A percentile compares a stretch with the other conserved stretches of the same genome.
These are phyloP conservation scores for Rhododendron ovatum DNA, from an alignment of 148 eudicot genomes.

Conservation along the genomic window DNA sequence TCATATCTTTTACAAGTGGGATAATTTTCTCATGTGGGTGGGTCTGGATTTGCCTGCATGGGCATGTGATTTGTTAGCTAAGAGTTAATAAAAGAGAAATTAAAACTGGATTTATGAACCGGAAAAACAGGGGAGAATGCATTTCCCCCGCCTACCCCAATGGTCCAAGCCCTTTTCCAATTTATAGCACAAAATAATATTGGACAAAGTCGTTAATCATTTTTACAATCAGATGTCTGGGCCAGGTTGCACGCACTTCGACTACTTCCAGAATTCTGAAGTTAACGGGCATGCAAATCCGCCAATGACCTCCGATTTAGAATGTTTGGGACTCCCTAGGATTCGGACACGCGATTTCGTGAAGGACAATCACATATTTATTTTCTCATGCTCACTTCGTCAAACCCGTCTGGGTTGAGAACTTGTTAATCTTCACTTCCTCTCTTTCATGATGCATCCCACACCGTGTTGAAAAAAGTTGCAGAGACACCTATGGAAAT, in stretches of 20 bases:
- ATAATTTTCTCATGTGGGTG: conserved; percentile 21
- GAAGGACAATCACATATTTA: no score
- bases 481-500: no score
- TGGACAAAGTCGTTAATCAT: no score
- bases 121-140: neutral
- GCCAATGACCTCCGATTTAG: neutral
- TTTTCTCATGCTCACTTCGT: no score
- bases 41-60: conserved; percentile 34
- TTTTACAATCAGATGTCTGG: no score
- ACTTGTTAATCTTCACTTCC: no score
- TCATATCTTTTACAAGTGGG: conserved; percentile 39
- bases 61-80: conserved; percentile 60
- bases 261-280: no score
- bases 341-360: neutral
- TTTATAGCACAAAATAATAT: neutral
- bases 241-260: no score
- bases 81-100: neutral
- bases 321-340: no score
- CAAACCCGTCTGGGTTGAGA: no score
- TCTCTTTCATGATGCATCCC: no score
- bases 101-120: neutral
- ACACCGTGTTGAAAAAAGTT: no score
- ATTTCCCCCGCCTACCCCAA: neutral
- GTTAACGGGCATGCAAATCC: neutral
- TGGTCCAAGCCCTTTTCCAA: neutral